phyloP scores from a whole-genome alignment of 768 basidiomycete genomes.

The Auricularia cornea region DNA sequence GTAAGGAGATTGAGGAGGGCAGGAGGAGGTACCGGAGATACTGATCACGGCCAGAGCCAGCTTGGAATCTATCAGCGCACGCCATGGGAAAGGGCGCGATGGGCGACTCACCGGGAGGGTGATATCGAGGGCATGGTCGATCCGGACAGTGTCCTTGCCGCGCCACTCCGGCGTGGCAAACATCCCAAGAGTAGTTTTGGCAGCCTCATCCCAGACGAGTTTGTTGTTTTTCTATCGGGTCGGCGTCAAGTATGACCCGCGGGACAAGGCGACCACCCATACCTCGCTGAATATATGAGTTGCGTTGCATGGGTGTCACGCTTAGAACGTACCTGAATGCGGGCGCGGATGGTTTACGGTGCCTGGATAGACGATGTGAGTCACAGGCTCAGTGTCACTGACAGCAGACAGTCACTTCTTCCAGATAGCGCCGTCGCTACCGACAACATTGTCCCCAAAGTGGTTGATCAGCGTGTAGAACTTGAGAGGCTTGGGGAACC shows the following conservation, averaged over 20 bases:
- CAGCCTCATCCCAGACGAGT: slow-evolving; percentile 41
- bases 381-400: not conserved
- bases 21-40: not conserved
- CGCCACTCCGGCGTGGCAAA: slow-evolving; percentile 41
- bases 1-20: too few species aligned
- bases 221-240: slow-evolving; percentile 30
- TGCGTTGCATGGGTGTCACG: too few species aligned
- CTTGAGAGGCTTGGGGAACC: not conserved
- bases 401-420: not conserved
- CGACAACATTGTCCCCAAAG: not conserved
- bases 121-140: slow-evolving; percentile 42
- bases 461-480: not conserved
- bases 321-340: not conserved
- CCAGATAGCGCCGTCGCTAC: not conserved
- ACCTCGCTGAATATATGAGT: not conserved
- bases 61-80: not conserved
- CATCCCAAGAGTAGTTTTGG: slow-evolving; percentile 34
- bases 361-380: not conserved
- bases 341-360: not conserved
- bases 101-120: slow-evolving; percentile 41
- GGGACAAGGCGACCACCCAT: too few species aligned
- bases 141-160: slow-evolving; percentile 28
- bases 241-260: too few species aligned
- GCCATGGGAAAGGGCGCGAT: not conserved
- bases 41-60: not conserved